Conservation (phyloP, 352 stramenopile genomes). For the Lagenidium giganteum region DNA sequence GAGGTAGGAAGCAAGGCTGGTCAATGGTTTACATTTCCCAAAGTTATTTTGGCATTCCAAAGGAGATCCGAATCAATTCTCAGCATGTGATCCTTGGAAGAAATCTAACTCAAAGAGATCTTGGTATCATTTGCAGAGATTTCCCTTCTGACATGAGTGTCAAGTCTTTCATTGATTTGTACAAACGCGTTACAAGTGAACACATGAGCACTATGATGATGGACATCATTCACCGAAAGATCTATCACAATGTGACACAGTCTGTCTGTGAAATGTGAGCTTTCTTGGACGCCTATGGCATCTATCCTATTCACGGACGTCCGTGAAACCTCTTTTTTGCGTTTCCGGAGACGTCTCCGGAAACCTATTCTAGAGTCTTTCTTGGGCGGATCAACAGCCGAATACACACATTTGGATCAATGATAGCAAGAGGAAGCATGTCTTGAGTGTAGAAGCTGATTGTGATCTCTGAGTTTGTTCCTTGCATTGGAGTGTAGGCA, state of each 20-base stretch:
- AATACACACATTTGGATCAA: conserved; percentile 7
- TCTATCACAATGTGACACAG: conserved; percentile 5
- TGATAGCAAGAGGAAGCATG: neutral
- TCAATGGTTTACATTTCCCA: conserved; percentile 10
- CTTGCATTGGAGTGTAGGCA: conserved; percentile 10
- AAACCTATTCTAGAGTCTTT: neutral
- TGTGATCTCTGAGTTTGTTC: conserved; percentile 5
- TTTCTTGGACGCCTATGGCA: too few relatives aligned
- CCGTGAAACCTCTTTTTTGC: too few relatives aligned
- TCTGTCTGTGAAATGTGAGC: conserved; percentile 4
- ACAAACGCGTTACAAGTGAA: conserved; percentile 8
- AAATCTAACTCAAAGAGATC: conserved; percentile 5
- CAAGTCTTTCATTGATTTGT: conserved; percentile 5
- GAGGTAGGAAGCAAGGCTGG: conserved; percentile 5
- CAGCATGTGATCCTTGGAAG: conserved; percentile 7
- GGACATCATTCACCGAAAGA: conserved; percentile 7
- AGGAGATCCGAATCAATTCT: conserved; percentile 7
- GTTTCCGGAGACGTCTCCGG: too few relatives aligned
- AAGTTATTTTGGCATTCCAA: conserved; percentile 11
- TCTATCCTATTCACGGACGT: too few relatives aligned
- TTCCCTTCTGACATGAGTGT: conserved; percentile 2
- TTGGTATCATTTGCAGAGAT: conserved; percentile 7
- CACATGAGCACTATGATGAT: conserved; percentile 7
- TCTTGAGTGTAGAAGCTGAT: conserved; percentile 7
- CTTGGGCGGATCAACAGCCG: conserved; percentile 6